Evolutionary conservation across 1,284 basidiomycete species (phyloP).

Genomic region (Fomitopsis betulina): DNA sequence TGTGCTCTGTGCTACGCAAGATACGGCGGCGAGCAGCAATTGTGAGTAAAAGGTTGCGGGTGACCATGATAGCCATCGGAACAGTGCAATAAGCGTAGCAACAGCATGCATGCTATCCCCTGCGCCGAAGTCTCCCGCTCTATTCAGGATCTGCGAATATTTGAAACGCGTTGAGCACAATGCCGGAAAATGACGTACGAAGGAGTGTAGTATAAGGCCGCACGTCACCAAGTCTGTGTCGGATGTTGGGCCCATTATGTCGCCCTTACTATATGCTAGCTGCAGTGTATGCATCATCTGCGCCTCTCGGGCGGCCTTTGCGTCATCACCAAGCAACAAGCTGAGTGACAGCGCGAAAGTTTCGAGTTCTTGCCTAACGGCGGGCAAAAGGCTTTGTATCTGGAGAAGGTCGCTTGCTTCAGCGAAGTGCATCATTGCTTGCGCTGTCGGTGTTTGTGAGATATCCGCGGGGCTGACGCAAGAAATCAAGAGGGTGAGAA

Average conservation of each 20-base stretch:
- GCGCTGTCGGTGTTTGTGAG: slow-evolving; percentile 52
- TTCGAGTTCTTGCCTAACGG: slow-evolving; percentile 54
- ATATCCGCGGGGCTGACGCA: slow-evolving; percentile 46
- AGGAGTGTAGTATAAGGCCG: slow-evolving; percentile 50
- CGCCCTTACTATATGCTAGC: slow-evolving; percentile 50
- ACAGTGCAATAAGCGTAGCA: slow-evolving; percentile 51
- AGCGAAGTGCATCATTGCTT: slow-evolving; percentile 50
- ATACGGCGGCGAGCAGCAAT: slow-evolving; percentile 54
- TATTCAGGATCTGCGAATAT: slow-evolving; percentile 44
- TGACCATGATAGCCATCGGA: slow-evolving; percentile 64
- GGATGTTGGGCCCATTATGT: slow-evolving; percentile 50
- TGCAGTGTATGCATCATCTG: slow-evolving; percentile 65
- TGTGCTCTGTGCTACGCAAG: slow-evolving; percentile 52
- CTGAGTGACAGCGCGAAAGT: slow-evolving; percentile 54
- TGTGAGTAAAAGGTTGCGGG: slow-evolving; percentile 66
- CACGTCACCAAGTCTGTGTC: slow-evolving; percentile 62
- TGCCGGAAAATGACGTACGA: slow-evolving; percentile 37
- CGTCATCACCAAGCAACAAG: slow-evolving; percentile 59
- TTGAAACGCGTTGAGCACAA: neutral
- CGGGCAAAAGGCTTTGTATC: slow-evolving; percentile 41
- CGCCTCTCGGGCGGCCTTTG: slow-evolving; percentile 58
- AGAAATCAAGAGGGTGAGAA: slow-evolving; percentile 54
- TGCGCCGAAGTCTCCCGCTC: slow-evolving; percentile 57
- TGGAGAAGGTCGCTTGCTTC: slow-evolving; percentile 55
- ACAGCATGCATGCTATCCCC: slow-evolving; percentile 53